A percentile compares a stretch with the other conserved stretches of the same genome.
These are phyloP conservation scores for Psilocybe sp. DNA, from an alignment of 768 basidiomycete species.

Conservation along the genomic window DNA sequence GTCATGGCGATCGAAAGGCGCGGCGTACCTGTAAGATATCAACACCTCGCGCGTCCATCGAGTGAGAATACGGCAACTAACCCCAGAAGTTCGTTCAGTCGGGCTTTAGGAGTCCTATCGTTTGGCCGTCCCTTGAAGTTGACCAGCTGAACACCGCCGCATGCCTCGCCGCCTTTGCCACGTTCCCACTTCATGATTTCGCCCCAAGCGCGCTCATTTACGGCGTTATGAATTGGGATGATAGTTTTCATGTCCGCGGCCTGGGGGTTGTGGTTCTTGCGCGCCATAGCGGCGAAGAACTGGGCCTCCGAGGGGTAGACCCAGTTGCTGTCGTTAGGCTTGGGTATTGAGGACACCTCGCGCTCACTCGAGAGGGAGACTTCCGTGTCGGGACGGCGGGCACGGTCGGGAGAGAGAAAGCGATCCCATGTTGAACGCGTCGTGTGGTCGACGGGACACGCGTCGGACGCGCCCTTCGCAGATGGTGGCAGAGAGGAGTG, in stretches of 20 bases:
- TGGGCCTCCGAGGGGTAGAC: constrained; percentile 98
- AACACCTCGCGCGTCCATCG: constrained; percentile 4
- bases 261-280: constrained; percentile 89
- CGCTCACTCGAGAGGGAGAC: constrained; percentile 63
- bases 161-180: constrained; percentile 76
- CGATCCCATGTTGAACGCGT: constrained; percentile 39
- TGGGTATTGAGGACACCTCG: constrained; percentile 87
- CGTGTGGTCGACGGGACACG: constrained; percentile 42
- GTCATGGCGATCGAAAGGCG: constrained; percentile 96
- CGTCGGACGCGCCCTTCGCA: constrained; percentile 9
- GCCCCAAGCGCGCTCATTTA: constrained; percentile 91
- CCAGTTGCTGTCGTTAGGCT: constrained; percentile 73
- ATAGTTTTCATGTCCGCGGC: constrained; percentile 91
- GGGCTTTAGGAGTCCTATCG: constrained; percentile 77
- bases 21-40: constrained; percentile 63
- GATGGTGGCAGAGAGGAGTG: constrained; percentile 27
- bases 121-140: constrained; percentile 89
- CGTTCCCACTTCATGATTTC: constrained; percentile 83
- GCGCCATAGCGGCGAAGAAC: constrained; percentile 95
- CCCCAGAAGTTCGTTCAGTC: constrained; percentile 84
- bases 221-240: constrained; percentile 98
- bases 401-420: constrained; percentile 32
- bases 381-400: constrained; percentile 11
- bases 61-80: constrained; percentile 35
- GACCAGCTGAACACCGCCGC: constrained; percentile 79